phyloP scores from a whole-genome alignment of 2,329 filamentous ascomycete species.

The Aureobasidium melanogenum region DNA sequence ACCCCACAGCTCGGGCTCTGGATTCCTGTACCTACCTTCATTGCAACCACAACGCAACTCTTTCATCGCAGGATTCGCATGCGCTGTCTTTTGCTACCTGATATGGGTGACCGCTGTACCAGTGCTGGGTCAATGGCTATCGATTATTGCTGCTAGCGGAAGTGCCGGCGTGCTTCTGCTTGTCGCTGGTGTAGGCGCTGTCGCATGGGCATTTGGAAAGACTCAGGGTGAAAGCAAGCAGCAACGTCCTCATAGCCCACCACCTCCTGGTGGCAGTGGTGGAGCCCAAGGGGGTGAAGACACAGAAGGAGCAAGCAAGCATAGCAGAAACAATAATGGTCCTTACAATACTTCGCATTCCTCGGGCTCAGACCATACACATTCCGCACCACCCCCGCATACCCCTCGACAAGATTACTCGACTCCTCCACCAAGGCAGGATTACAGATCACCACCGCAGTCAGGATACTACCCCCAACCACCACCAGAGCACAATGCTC shows the following conservation, averaged over 20 bases:
- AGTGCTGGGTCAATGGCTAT: constrained; percentile 64
- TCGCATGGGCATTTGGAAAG: constrained; percentile 68
- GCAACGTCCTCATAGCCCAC: constrained; percentile 20
- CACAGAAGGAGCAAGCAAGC: background rate
- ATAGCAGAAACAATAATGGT: constrained; percentile 14
- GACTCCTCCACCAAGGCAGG: constrained; percentile 14
- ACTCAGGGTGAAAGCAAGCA: constrained; percentile 44
- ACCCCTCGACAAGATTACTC: constrained; percentile 13
- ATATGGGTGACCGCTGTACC: constrained; percentile 68
- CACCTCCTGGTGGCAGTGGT: constrained; percentile 21
- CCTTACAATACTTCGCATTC: constrained; percentile 14
- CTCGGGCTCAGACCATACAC: constrained; percentile 14
- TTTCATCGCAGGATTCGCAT: constrained; percentile 78
- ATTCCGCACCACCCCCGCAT: constrained; percentile 6
- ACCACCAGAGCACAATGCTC: constrained; percentile 3
- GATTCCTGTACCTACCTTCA: constrained; percentile 91
- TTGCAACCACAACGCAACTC: constrained; percentile 78
- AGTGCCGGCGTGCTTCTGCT: constrained; percentile 66
- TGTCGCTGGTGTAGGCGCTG: constrained; percentile 62
- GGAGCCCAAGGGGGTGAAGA: background rate
- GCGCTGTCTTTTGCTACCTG: constrained; percentile 62
- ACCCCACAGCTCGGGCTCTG: constrained; percentile 77
- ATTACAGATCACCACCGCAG: constrained; percentile 9
- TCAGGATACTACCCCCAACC: background rate
- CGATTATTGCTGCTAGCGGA: constrained; percentile 60